These are phyloP conservation scores for Rhodomyrtus psidioides DNA, from an alignment of 441 rosid species.

Conservation along the genomic window DNA sequence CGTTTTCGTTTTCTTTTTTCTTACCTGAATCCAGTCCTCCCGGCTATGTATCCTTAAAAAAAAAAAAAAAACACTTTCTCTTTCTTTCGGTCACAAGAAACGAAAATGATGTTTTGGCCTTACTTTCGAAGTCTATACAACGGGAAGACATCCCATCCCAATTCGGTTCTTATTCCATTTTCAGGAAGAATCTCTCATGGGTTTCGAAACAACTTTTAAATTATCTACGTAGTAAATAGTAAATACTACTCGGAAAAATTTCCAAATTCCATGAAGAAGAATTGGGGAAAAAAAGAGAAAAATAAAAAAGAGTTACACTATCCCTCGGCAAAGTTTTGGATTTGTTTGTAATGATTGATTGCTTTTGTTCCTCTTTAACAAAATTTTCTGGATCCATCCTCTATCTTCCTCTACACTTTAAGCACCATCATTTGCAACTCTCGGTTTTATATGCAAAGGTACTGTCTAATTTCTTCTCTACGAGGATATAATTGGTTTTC, in stretches of 20 bases:
- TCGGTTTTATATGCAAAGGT: fast-evolving
- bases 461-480: not conserved
- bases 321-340: not conserved
- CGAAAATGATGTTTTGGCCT: too few species aligned
- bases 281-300: not conserved
- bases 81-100: too few species aligned
- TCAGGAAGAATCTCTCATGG: not conserved
- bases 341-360: not conserved
- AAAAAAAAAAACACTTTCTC: too few species aligned
- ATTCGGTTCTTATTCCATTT: too few species aligned
- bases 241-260: not conserved
- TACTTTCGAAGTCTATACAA: too few species aligned
- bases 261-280: not conserved
- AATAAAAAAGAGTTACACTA: not conserved
- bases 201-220: not conserved
- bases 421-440: not conserved
- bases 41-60: too few species aligned
- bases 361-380: not conserved
- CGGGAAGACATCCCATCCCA: too few species aligned
- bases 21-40: too few species aligned
- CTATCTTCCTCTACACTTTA: not conserved
- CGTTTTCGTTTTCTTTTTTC: too few species aligned
- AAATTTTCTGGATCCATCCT: not conserved
- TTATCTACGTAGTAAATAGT: not conserved
- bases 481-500: not conserved